A percentile compares a stretch with the other conserved stretches of the same genome.
phyloP scores from a whole-genome alignment of 1,284 basidiomycete genomes.

The Ceratobasidium sp. region DNA sequence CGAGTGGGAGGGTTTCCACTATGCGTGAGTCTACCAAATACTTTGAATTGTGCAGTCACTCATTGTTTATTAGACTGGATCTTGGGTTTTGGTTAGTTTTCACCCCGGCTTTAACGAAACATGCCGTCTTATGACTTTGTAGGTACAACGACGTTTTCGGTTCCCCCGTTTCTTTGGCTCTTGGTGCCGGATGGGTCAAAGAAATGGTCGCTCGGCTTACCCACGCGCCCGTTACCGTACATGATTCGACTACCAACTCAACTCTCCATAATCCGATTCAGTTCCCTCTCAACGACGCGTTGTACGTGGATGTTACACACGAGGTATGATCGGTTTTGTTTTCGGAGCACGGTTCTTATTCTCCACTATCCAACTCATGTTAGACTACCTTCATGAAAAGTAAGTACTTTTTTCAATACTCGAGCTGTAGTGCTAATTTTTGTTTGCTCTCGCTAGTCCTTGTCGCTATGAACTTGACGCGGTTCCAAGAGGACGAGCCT shows the following conservation, averaged over 20 bases:
- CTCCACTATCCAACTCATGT: not conserved
- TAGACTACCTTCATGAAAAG: slow-evolving; percentile 38
- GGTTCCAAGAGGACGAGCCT: slow-evolving; percentile 70
- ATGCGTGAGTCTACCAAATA: slow-evolving; percentile 51
- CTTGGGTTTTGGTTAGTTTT: slow-evolving; percentile 60
- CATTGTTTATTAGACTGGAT: slow-evolving; percentile 47
- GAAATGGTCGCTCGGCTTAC: slow-evolving; percentile 63
- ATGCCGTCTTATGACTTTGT: not conserved
- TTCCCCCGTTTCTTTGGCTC: slow-evolving; percentile 61
- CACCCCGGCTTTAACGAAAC: not conserved
- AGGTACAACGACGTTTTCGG: slow-evolving; percentile 58
- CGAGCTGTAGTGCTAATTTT: not conserved
- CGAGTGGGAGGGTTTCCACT: slow-evolving; percentile 71
- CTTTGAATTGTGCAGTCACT: slow-evolving; percentile 15
- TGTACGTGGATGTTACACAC: slow-evolving; percentile 65
- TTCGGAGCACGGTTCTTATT: not conserved
- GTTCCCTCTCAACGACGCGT: slow-evolving; percentile 67
- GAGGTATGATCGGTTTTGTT: slow-evolving; percentile 47
- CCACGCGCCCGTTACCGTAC: slow-evolving; percentile 57
- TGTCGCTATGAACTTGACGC: slow-evolving; percentile 57
- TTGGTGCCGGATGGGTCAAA: slow-evolving; percentile 69
- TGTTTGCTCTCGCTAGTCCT: slow-evolving; percentile 41
- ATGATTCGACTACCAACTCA: slow-evolving; percentile 60
- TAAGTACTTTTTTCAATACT: slow-evolving; percentile 1
- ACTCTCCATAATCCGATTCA: slow-evolving; percentile 62